A percentile compares a stretch with the other conserved stretches of the same genome.
These are phyloP conservation scores for Colletotrichum sublineola DNA, from an alignment of 2,329 filamentous ascomycete species.

Conservation along the genomic window DNA sequence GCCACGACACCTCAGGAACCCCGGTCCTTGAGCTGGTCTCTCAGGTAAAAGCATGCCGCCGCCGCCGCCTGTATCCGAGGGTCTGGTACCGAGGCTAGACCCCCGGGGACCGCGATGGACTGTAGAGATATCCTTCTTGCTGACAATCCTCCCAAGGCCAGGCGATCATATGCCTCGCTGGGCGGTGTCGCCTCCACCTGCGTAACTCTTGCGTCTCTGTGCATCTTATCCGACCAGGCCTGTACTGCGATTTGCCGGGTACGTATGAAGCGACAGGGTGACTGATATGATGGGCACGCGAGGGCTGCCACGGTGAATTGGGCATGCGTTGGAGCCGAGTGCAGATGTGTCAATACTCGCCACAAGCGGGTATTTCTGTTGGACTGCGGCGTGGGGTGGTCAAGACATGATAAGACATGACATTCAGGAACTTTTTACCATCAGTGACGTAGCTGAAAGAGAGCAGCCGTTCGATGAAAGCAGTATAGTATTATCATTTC, in stretches of 20 bases:
- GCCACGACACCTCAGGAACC: neutral
- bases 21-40: neutral
- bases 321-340: neutral
- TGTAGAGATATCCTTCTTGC: neutral
- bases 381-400: neutral
- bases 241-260: neutral
- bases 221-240: neutral
- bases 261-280: neutral
- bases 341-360: neutral
- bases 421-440: neutral
- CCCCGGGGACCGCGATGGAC: too few species aligned
- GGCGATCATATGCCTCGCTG: neutral
- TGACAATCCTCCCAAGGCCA: neutral
- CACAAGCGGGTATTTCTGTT: neutral
- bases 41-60: neutral
- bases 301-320: too few species aligned
- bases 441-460: neutral
- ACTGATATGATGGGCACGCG: too few species aligned
- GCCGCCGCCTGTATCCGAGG: neutral
- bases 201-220: neutral
- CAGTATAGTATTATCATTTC: neutral
- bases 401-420: neutral
- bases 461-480: neutral
- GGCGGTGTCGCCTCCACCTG: neutral
- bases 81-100: slow-evolving; percentile 1